These are phyloP conservation scores for Arthrobotrys conoides DNA, from an alignment of 2,329 filamentous ascomycete species.

Conservation along the genomic window DNA sequence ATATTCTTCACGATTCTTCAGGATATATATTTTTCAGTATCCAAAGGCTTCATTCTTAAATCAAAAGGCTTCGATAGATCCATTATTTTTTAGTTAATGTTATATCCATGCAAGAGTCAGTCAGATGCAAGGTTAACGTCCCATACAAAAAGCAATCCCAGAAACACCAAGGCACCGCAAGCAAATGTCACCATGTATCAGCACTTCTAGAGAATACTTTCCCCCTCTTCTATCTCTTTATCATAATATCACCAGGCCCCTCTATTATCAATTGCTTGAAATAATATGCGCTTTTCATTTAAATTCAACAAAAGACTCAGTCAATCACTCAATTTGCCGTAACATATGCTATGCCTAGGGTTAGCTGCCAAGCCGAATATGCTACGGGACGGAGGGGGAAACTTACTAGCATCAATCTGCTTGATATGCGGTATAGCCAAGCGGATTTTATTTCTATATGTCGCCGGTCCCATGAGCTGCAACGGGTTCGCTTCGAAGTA, in stretches of 20 bases:
- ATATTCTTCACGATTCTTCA: too few species aligned
- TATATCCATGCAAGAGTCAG: neutral
- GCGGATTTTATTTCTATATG: constrained; percentile 94
- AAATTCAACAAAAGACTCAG: neutral
- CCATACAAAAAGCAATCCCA: constrained; percentile 25
- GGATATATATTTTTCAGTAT: neutral
- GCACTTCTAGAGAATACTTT: constrained; percentile 22
- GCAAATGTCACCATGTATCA: constrained; percentile 16
- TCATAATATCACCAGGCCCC: neutral
- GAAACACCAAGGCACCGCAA: constrained; percentile 27
- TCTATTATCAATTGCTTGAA: neutral
- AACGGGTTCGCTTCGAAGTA: constrained; percentile 97
- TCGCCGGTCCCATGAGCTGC: constrained; percentile 81
- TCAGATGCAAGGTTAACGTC: neutral
- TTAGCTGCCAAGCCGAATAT: neutral
- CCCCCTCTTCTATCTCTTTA: neutral
- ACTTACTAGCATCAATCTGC: constrained; percentile 98
- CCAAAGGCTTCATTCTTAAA: neutral
- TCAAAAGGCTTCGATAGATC: neutral
- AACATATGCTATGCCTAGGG: constrained; percentile 29
- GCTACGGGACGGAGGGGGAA: neutral
- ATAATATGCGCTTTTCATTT: neutral
- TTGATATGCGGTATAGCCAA: constrained; percentile 87
- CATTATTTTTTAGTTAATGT: constrained; percentile 9
- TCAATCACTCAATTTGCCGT: constrained; percentile 15